Percentiles rank a stretch among this genome's conserved stretches.
Conservation (phyloP, 805 yeast genomes). For the Phaffomyces antillensis region DNA sequence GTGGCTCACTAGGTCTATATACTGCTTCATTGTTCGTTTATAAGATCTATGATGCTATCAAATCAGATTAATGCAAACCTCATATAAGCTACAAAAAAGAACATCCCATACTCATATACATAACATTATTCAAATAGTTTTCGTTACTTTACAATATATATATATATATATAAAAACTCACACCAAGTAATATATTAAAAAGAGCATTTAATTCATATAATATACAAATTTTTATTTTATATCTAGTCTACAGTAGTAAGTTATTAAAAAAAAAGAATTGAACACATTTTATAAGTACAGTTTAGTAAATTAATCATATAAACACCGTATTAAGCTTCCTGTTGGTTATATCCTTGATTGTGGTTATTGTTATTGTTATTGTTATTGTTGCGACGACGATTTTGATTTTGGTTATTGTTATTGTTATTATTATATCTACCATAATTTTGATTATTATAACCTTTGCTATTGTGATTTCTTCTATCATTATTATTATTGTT, state of each 20-base stretch:
- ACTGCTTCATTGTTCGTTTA: slow-evolving; percentile 62
- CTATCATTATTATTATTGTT: slow-evolving; percentile 21
- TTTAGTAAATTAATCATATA: no score
- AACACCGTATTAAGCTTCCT: neutral
- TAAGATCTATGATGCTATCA: slow-evolving; percentile 51
- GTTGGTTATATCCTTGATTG: slow-evolving; percentile 6
- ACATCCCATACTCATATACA: neutral
- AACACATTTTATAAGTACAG: neutral
- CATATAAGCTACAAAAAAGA: neutral
- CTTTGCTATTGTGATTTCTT: slow-evolving; percentile 23
- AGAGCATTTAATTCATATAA: no score
- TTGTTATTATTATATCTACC: slow-evolving; percentile 24
- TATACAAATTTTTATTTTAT: no score
- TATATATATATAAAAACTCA: no score
- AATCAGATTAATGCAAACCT: slow-evolving; percentile 37
- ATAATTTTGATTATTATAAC: slow-evolving; percentile 25
- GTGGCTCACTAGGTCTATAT: slow-evolving; percentile 69
- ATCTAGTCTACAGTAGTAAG: neutral
- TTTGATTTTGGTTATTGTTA: slow-evolving; percentile 7
- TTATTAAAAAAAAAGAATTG: neutral
- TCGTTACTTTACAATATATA: neutral
- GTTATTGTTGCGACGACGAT: slow-evolving; percentile 4
- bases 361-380: slow-evolving; percentile 6
- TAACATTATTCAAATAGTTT: neutral
- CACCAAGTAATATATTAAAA: no score